Evolutionary conservation across 2,329 filamentous ascomycete species (phyloP).

Genomic region (Aspergillus proliferans): DNA sequence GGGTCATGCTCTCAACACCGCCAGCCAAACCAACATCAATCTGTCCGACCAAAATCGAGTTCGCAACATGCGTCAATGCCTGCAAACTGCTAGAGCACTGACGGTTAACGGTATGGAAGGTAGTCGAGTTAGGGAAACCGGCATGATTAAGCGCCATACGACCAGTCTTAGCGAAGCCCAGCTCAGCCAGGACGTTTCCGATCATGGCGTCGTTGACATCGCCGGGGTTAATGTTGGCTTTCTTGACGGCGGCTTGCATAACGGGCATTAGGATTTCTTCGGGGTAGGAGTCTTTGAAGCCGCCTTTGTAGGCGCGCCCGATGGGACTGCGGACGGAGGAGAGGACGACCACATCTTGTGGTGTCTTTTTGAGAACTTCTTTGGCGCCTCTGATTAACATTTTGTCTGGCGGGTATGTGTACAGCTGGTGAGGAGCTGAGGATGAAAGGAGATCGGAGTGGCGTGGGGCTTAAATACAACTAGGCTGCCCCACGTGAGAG

Average conservation of each 20-base stretch:
- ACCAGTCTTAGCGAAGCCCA: slow-evolving; percentile 75
- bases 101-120: slow-evolving; percentile 74
- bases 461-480: too few relatives aligned
- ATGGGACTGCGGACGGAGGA: slow-evolving; percentile 81
- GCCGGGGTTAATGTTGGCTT: slow-evolving; percentile 61
- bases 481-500: too few relatives aligned
- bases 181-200: slow-evolving; percentile 64
- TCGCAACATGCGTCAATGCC: slow-evolving; percentile 83
- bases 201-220: slow-evolving; percentile 74
- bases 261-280: slow-evolving; percentile 21
- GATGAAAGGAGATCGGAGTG: neutral
- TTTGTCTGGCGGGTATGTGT: neutral
- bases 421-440: neutral
- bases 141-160: slow-evolving; percentile 81
- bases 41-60: slow-evolving; percentile 67
- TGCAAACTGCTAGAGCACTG: slow-evolving; percentile 95
- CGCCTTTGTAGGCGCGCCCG: slow-evolving; percentile 77
- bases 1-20: slow-evolving; percentile 79
- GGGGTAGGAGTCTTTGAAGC: slow-evolving; percentile 65
- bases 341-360: slow-evolving; percentile 91
- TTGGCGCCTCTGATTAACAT: slow-evolving; percentile 9
- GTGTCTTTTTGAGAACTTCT: slow-evolving; percentile 55
- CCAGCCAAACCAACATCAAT: slow-evolving; percentile 84
- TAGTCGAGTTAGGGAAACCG: slow-evolving; percentile 81
- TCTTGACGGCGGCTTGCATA: slow-evolving; percentile 19